phyloP scores from a whole-genome alignment of 148 eudicot species.

The Rhododendron williamsianum region DNA sequence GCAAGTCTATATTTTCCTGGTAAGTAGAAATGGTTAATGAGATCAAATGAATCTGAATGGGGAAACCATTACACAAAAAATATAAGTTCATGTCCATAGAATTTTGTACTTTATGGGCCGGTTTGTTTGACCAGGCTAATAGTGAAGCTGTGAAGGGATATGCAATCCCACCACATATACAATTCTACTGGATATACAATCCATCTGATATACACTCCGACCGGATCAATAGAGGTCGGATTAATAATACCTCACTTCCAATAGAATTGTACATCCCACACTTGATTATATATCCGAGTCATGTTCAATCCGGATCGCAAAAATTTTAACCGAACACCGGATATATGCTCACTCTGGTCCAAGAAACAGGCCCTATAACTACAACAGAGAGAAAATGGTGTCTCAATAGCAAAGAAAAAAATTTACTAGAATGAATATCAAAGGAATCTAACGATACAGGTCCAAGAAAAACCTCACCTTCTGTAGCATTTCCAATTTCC shows the following conservation, averaged over 20 bases:
- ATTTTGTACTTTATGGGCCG: not conserved
- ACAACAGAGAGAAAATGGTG: not conserved
- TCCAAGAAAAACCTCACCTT: conserved; percentile 33
- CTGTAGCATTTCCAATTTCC: conserved; percentile 48
- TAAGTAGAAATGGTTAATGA: not conserved
- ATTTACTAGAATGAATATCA: not conserved
- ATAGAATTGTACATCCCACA: not conserved
- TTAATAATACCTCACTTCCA: not conserved
- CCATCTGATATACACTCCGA: not conserved
- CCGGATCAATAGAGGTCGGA: not conserved
- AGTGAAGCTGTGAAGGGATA: not conserved
- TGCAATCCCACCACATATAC: no score
- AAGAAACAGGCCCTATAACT: not conserved
- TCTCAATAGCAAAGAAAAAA: not conserved
- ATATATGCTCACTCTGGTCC: not conserved
- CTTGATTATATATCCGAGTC: not conserved
- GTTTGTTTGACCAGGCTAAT: not conserved
- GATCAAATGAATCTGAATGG: not conserved
- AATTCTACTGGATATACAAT: not conserved
- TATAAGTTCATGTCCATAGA: not conserved
- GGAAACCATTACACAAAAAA: not conserved
- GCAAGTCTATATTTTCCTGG: conserved; percentile 71
- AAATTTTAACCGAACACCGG: not conserved
- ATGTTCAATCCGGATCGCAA: not conserved
- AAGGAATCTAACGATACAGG: not conserved